These are phyloP conservation scores for Sphaerulina populicola DNA, from an alignment of 2,329 filamentous ascomycete species.

Conservation along the genomic window DNA sequence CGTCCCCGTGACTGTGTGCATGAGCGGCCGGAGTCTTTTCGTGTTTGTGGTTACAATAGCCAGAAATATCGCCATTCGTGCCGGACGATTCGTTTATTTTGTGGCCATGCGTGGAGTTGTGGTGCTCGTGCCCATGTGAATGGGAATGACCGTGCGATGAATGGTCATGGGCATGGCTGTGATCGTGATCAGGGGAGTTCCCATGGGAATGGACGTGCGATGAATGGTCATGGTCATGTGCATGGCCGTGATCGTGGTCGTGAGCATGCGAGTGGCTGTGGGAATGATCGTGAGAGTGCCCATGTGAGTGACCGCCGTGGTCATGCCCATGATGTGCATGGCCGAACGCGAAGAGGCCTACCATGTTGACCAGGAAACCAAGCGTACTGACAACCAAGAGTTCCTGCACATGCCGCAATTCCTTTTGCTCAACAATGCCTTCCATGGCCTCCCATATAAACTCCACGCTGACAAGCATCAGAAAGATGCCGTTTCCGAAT, in stretches of 20 bases:
- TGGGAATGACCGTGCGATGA: conserved; percentile 31
- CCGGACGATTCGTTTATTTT: conserved; percentile 9
- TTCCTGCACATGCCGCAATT: conserved; percentile 77
- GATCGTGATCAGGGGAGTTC: conserved; percentile 24
- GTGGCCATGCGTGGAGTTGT: conserved; percentile 11
- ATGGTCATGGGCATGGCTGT: conserved; percentile 22
- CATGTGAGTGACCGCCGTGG: conserved; percentile 31
- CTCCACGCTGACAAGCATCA: conserved; percentile 91
- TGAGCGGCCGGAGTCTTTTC: conserved; percentile 11
- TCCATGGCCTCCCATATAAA: conserved; percentile 94
- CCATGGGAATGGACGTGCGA: conserved; percentile 30
- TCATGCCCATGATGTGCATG: conserved; percentile 45
- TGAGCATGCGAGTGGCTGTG: conserved; percentile 34
- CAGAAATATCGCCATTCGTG: conserved; percentile 13
- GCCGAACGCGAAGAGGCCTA: conserved; percentile 79
- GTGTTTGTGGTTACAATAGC: conserved; percentile 11
- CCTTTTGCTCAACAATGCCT: conserved; percentile 70
- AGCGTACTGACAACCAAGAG: conserved; percentile 80
- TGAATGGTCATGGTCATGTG: conserved; percentile 20
- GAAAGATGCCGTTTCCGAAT: conserved; percentile 90
- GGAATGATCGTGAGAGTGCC: conserved; percentile 33
- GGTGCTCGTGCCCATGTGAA: conserved; percentile 37
- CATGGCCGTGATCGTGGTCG: conserved; percentile 20
- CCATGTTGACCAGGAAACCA: conserved; percentile 80
- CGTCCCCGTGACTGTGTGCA: conserved; percentile 16